Conservation (phyloP, 1,139 yeast genomes). For the Scheffersomyces segobiensis region DNA sequence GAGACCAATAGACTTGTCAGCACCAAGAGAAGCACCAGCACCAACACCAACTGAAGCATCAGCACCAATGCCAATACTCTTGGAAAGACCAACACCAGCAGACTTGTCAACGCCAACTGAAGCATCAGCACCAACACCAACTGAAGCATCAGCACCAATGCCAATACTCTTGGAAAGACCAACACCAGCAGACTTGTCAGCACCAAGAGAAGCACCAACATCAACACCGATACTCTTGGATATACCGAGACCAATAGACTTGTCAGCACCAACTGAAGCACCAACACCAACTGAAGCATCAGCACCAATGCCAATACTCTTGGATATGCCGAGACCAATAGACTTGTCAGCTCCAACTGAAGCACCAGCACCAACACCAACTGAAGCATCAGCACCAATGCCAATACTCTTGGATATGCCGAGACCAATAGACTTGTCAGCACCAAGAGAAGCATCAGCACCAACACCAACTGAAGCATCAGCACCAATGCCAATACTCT, state of each 20-base stretch:
- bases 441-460: neutral
- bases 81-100: neutral
- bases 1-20: neutral
- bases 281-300: neutral
- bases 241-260: neutral
- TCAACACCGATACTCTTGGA: neutral
- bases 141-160: neutral
- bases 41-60: no score
- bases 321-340: no score
- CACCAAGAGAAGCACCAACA: neutral
- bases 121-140: neutral
- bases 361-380: no score
- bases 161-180: neutral
- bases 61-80: neutral
- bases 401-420: neutral
- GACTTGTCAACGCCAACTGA: neutral
- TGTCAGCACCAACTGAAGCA: no score
- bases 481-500: neutral
- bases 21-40: neutral
- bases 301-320: no score
- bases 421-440: neutral
- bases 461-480: neutral
- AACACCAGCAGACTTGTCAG: neutral
- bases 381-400: neutral
- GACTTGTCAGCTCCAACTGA: no score